These are phyloP conservation scores for Linum trigynum DNA, from an alignment of 345 rosid species.

Conservation along the genomic window DNA sequence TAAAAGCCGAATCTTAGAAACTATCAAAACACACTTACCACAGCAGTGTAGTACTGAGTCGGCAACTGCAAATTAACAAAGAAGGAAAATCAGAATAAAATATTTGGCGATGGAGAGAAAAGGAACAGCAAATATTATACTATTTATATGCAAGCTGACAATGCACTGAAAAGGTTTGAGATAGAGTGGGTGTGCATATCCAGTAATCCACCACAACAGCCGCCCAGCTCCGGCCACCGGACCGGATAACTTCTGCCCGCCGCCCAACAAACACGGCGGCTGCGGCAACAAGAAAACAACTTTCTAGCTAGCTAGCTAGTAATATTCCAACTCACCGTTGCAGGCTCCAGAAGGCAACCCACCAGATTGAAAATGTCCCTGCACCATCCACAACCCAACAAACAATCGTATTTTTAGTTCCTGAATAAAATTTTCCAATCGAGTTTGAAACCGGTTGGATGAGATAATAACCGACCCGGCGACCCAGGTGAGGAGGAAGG, in stretches of 20 bases:
- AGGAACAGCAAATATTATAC: too few species aligned
- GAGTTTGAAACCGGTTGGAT: background rate
- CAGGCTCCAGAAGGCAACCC: constrained; percentile 91
- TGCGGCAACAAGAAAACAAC: too few species aligned
- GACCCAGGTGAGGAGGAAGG: constrained; percentile 91
- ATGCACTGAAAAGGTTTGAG: too few species aligned
- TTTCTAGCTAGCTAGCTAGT: background rate
- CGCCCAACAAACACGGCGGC: too few species aligned
- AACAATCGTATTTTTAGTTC: too few species aligned
- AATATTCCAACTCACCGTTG: constrained; percentile 60
- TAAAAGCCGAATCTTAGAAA: too few species aligned
- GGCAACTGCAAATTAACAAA: constrained; percentile 55
- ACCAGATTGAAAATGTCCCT: constrained; percentile 80
- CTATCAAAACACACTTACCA: constrained; percentile 32
- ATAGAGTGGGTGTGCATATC: background rate
- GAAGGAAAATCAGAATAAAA: constrained; percentile 8
- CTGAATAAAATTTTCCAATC: too few species aligned
- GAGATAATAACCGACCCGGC: constrained; percentile 50
- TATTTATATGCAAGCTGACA: background rate
- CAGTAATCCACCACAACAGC: background rate
- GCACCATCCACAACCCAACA: constrained; percentile 24
- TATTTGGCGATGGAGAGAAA: background rate
- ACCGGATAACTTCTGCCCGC: too few species aligned
- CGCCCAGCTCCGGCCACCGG: background rate
- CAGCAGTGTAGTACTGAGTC: constrained; percentile 88